These are phyloP conservation scores for Haplosporangium sp. DNA, from an alignment of 371 early-diverging fungal species.

Conservation along the genomic window DNA sequence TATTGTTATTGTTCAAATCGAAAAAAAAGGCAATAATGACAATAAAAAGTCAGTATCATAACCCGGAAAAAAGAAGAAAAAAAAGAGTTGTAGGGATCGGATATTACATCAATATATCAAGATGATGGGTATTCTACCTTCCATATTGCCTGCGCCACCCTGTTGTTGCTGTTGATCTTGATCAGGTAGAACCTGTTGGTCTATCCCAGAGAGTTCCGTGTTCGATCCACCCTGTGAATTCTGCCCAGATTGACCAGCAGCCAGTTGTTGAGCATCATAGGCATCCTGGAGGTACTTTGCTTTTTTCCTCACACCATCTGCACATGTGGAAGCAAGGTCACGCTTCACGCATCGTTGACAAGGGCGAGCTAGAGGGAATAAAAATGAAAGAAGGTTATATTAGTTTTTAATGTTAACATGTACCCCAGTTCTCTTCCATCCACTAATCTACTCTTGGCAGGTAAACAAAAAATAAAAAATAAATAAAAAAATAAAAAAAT, in stretches of 20 bases:
- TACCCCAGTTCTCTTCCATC: background rate
- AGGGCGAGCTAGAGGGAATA: conserved; percentile 70
- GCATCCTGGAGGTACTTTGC: conserved; percentile 83
- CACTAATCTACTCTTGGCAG: background rate
- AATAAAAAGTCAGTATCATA: background rate
- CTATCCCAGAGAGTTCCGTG: conserved; percentile 13
- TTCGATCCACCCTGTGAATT: conserved; percentile 13
- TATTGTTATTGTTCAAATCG: background rate
- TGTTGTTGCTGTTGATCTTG: conserved; percentile 32
- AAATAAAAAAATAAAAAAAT: too few species aligned
- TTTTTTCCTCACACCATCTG: conserved; percentile 83
- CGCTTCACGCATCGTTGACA: conserved; percentile 88
- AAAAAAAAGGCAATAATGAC: background rate
- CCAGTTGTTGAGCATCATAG: conserved; percentile 41
- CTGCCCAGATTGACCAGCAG: conserved; percentile 30
- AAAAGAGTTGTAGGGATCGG: background rate
- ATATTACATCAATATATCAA: background rate
- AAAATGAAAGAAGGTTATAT: conserved; percentile 1
- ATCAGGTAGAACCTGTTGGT: conserved; percentile 29
- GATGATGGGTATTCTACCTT: conserved; percentile 11
- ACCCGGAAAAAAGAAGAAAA: background rate
- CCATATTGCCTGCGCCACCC: conserved; percentile 18
- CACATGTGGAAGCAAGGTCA: conserved; percentile 77
- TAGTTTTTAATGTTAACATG: background rate
- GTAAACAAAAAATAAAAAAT: conserved; percentile 3